Percentiles rank a stretch among this genome's conserved stretches.
phyloP scores from a whole-genome alignment of 2,329 filamentous ascomycete species.

The Pestalotiopsis sp. region DNA sequence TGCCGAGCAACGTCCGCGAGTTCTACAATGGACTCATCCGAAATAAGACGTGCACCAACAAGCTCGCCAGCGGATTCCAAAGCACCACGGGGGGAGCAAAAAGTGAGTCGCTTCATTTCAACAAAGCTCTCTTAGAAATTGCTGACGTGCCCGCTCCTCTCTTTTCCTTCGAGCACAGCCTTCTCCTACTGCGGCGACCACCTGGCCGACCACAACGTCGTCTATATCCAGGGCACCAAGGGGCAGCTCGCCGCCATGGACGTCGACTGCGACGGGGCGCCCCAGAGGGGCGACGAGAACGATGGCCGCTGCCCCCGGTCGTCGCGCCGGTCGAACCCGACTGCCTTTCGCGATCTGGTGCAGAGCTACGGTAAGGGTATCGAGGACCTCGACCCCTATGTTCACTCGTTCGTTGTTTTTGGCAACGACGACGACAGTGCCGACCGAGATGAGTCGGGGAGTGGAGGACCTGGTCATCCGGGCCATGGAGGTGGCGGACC shows the following conservation, averaged over 20 bases:
- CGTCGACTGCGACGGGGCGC: slow-evolving; percentile 46
- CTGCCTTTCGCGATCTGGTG: slow-evolving; percentile 43
- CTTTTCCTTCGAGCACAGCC: slow-evolving; percentile 9
- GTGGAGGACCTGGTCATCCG: neutral
- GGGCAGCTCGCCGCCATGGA: slow-evolving; percentile 55
- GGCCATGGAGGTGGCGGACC: neutral
- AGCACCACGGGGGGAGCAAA: slow-evolving; percentile 14
- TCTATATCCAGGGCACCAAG: slow-evolving; percentile 45
- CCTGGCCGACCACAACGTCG: slow-evolving; percentile 30
- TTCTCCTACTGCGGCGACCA: slow-evolving; percentile 47
- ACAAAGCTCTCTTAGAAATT: no score
- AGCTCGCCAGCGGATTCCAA: slow-evolving; percentile 34
- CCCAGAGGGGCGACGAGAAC: neutral
- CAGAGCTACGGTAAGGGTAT: slow-evolving; percentile 35
- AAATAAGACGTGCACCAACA: slow-evolving; percentile 30
- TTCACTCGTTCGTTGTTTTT: slow-evolving; percentile 56
- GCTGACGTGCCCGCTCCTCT: neutral
- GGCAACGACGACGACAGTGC: slow-evolving; percentile 43
- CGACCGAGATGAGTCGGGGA: neutral
- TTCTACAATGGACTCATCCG: slow-evolving; percentile 33
- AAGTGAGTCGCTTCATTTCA: neutral
- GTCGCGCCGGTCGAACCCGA: slow-evolving; percentile 37
- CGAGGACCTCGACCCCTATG: slow-evolving; percentile 49
- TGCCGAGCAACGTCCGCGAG: slow-evolving; percentile 26
- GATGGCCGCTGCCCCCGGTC: neutral